Conservation (phyloP, 257 asterid species). For the Paraleonurus japonicus region DNA sequence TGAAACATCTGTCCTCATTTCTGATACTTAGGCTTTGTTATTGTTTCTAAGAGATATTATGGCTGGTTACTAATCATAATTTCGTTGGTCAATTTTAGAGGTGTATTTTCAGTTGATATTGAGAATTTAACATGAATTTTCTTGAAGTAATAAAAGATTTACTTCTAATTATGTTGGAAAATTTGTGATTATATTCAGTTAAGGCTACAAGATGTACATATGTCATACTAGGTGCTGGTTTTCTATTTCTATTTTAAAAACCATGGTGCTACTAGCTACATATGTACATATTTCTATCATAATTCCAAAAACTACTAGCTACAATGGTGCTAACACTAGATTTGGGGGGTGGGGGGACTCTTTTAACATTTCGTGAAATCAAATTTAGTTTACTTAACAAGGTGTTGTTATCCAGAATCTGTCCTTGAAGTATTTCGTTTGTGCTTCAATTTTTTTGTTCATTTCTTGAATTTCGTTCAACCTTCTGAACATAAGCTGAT, state of each 20-base stretch:
- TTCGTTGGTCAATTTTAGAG: not conserved
- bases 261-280: not conserved
- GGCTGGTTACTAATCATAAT: not conserved
- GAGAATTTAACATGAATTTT: not conserved
- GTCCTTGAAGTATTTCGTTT: not conserved
- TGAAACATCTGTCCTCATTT: not conserved
- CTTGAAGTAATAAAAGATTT: not conserved
- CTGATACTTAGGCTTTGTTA: not conserved
- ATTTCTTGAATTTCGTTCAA: not conserved
- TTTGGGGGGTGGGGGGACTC: no score
- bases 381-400: not conserved
- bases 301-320: not conserved
- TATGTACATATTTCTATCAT: no score
- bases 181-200: not conserved
- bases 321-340: not conserved
- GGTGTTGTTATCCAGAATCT: not conserved
- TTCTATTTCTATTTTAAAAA: not conserved
- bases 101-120: not conserved
- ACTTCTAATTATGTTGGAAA: not conserved
- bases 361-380: no score
- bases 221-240: not conserved
- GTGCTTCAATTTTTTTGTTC: not conserved
- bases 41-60: not conserved
- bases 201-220: not conserved
- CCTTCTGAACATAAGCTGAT: not conserved